Evolutionary conservation across 805 yeast genomes (phyloP), one percentile per base, ranked within the genome.

Genomic region (Starmerella bombi): DNA sequence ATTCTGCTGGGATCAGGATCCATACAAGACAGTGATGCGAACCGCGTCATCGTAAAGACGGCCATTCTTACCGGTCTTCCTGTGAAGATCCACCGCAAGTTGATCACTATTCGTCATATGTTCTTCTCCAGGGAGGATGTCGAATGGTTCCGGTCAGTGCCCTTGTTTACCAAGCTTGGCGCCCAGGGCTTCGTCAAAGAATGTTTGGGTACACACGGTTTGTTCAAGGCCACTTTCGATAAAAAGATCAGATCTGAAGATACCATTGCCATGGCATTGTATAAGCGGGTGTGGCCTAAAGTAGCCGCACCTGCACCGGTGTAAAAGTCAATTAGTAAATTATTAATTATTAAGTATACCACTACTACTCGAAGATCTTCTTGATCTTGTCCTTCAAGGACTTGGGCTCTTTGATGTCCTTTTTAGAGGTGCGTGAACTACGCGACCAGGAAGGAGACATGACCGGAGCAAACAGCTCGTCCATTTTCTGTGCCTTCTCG

Each of bases 201-300:
- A 59, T 74, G 86, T 57, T 69, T 91, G 66, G 99, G 99, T 64
- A 91, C 98, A 2, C 98, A 91, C 59, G 99, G 99, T 48, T 84
- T 88, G 66, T 86, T 80, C 73, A 91, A 91, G 65, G 94, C 96
- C 19, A 80, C 81, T 7, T 91, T 91, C 54, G 96, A 91, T 58
- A 88, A 86, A 44, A 82, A 79, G 55, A 66, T 93, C 54, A 75
- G 80, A 38, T 80, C 95, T 0, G 96, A 86, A 63, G 99, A 91
- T 61, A 77, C 82, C 12, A 75, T 91, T 36, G 96, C 84, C 18
- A 84, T 91, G 96, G 76, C 94, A 23, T 63, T 91, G 52, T 91
- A 81, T 66, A 88, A 83, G 64, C 75, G 98, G 55, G 80, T 80
- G 46, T 91, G 96, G 96, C 97, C 98, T 5, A 40, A 40, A 16